A percentile compares a stretch with the other conserved stretches of the same genome.
These are phyloP conservation scores for Kluyveromyces siamensis DNA, from an alignment of 805 yeast species.

Conservation along the genomic window DNA sequence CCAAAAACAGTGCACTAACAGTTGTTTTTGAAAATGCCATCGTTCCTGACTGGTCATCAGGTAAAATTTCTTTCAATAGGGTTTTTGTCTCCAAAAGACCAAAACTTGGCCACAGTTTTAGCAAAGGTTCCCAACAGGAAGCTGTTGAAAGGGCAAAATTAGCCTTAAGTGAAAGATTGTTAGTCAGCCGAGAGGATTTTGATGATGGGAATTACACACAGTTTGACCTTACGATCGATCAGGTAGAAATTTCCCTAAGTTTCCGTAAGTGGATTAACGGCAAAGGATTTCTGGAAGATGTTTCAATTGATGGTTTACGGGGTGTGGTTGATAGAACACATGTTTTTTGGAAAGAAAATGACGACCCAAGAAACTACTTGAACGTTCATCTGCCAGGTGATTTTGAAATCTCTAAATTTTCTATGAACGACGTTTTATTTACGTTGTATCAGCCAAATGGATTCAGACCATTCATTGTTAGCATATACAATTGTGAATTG, in stretches of 20 bases:
- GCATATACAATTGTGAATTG: conserved; percentile 79
- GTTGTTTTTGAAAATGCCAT: conserved; percentile 91
- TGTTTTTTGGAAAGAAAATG: conserved; percentile 72
- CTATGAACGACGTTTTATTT: conserved; percentile 76
- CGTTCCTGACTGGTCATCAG: conserved; percentile 88
- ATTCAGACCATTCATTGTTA: conserved; percentile 77
- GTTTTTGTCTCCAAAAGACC: conserved; percentile 87
- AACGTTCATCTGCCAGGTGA: conserved; percentile 77
- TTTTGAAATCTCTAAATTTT: conserved; percentile 79
- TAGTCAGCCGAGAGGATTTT: conserved; percentile 31
- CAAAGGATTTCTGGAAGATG: conserved; percentile 71
- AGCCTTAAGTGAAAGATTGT: conserved; percentile 23
- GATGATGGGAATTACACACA: conserved; percentile 97
- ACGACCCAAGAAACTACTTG: conserved; percentile 73
- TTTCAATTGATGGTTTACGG: conserved; percentile 74
- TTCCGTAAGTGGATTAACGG: conserved; percentile 87
- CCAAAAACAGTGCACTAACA: conserved; percentile 70
- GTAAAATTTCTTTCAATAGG: conserved; percentile 73
- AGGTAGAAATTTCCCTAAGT: conserved; percentile 70
- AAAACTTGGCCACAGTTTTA: conserved; percentile 37
- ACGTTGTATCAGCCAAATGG: conserved; percentile 73
- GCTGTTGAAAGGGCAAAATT: conserved; percentile 51
- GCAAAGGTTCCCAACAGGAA: conserved; percentile 64
- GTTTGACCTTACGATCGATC: conserved; percentile 83
- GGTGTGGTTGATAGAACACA: conserved; percentile 91